Evolutionary conservation across 1,284 basidiomycete genomes (phyloP).

Genomic region (Crocinoboletus sp.): DNA sequence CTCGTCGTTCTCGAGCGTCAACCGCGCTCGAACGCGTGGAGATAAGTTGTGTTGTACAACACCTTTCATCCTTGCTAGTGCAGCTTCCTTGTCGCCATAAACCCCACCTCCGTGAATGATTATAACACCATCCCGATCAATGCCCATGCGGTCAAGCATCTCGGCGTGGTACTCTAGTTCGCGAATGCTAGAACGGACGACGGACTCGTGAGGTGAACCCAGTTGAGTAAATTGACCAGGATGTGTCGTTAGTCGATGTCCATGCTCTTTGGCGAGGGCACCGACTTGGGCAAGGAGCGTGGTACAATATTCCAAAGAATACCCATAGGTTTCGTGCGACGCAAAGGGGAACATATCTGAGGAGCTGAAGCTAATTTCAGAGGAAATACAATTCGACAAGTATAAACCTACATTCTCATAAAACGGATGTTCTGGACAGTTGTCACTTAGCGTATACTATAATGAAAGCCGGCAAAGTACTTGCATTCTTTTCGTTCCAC

Average conservation of each 20-base stretch:
- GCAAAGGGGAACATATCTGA: conserved; percentile 93
- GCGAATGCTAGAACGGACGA: conserved; percentile 70
- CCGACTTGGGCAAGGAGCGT: conserved; percentile 54
- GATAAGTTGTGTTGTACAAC: conserved; percentile 60
- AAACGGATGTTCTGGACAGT: conserved; percentile 58
- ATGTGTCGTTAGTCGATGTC: conserved; percentile 82
- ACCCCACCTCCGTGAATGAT: conserved; percentile 81
- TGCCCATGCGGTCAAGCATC: conserved; percentile 81
- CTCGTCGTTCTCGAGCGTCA: conserved; percentile 93
- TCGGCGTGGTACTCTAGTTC: conserved; percentile 84
- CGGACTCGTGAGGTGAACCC: conserved; percentile 69
- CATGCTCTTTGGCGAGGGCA: conserved; percentile 68
- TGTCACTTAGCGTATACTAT: background rate
- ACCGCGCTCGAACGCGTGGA: conserved; percentile 59
- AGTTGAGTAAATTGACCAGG: conserved; percentile 88
- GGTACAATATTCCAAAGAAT: conserved; percentile 59
- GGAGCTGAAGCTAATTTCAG: conserved; percentile 38
- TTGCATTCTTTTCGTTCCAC: conserved; percentile 79
- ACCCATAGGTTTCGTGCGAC: conserved; percentile 76
- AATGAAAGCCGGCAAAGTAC: conserved; percentile 8
- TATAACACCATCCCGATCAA: conserved; percentile 73
- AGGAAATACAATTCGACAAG: background rate
- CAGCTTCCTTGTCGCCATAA: conserved; percentile 73
- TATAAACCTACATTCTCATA: conserved; percentile 53
- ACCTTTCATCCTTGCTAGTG: conserved; percentile 69